Conservation (phyloP, 139 green algal species). For the Choricystis sp. region DNA sequence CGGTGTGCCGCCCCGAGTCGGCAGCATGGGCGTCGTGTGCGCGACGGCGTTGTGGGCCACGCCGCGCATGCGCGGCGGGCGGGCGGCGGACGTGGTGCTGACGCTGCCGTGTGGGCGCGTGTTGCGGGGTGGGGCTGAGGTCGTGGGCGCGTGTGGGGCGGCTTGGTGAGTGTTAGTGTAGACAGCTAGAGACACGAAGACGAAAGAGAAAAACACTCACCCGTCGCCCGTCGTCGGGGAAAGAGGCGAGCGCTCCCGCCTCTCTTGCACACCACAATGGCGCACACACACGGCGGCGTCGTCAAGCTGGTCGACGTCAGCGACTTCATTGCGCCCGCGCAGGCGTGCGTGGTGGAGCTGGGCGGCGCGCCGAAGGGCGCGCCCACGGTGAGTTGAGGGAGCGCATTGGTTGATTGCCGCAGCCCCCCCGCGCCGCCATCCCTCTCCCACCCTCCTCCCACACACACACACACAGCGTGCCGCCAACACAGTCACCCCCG, state of each 20-base stretch:
- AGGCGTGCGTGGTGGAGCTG: slow-evolving; percentile 71
- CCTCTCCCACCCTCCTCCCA: neutral
- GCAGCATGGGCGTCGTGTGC: no score
- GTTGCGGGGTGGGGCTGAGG: no score
- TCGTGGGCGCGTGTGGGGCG: no score
- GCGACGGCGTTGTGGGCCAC: no score
- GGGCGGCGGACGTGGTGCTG: no score
- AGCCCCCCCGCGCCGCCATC: neutral
- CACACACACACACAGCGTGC: slow-evolving; percentile 1
- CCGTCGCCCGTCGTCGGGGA: neutral
- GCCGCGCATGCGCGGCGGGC: no score
- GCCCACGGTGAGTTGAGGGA: neutral
- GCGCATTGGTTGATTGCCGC: neutral
- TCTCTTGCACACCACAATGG: slow-evolving; percentile 9
- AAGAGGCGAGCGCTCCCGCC: no score
- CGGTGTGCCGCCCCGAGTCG: no score
- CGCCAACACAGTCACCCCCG: slow-evolving; percentile 9
- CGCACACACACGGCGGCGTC: slow-evolving; percentile 45
- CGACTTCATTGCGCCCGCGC: slow-evolving; percentile 85
- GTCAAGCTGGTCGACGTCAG: slow-evolving; percentile 74
- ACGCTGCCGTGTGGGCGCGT: no score
- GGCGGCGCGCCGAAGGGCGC: neutral
- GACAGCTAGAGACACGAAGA: no score
- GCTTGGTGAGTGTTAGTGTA: no score
- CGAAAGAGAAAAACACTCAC: neutral